Base-by-base conservation (phyloP, 495 filamentous ascomycete genomes). In the Aspergillus sclerotiicarbonarius region DNA sequence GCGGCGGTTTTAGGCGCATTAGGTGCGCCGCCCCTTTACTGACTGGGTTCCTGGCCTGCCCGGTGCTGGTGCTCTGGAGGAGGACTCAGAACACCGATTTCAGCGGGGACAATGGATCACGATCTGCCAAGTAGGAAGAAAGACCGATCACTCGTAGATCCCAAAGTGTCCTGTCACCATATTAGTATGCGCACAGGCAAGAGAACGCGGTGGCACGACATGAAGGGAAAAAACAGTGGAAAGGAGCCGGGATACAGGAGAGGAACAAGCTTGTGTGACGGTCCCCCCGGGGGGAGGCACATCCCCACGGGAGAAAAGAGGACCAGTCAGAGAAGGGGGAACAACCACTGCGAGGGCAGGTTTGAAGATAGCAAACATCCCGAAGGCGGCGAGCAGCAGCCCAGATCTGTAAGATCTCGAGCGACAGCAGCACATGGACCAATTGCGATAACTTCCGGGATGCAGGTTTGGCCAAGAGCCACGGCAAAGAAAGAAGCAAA, bases 1-100 rank as follows among this genome's bases (percentile, higher is more conserved):
- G 63, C 71, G 63, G 61, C 33, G 57, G 60, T 62, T 63, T 67
- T 54, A 58, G 60, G 62, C 68, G 73, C 68, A 76, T 74, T 54
- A 68, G 70, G 65, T 62, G 69, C 70, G 62, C 59, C 58, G 56
- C 54, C 45, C 57, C 60, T 44, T 50, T 19, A 43, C 53, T 44
- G 29, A 19, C 25, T 35, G 46, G 16, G 10, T 53, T 51, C 18
- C 57, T 21, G 48, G 48, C 18, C 47, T 54, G 57, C 44, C 45
- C 44, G 51, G 10, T 0, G 4, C 25, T 44, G 54, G 21, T 41
- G 37, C 37, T n/a, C 37, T 41, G 37, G n/a, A 15, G 37, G 37
- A 41, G n/a, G 9, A 12, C n/a, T 41, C 37, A 41, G 37, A 41
- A 41, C 37, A 41, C 25, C 25, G 13, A 2, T 3, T n/a, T 41